A percentile compares a stretch with the other conserved stretches of the same genome.
Evolutionary conservation across 2,329 filamentous ascomycete genomes (phyloP).

Genomic region (Didymella arachidicola): DNA sequence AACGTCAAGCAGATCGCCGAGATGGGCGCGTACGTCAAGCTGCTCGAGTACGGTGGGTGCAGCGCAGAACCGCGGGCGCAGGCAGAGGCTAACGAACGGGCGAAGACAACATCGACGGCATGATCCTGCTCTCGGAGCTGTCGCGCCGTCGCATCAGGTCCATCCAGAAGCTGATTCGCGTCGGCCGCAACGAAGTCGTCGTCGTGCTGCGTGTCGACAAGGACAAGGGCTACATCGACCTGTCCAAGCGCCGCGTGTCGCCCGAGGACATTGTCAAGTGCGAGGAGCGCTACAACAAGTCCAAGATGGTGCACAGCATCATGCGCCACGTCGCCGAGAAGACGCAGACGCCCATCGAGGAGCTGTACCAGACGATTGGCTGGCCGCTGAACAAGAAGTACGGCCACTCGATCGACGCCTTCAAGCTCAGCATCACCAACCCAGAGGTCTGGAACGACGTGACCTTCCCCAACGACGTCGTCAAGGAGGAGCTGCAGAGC

Average conservation of each 20-base stretch:
- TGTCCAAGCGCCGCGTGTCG: slow-evolving; percentile 97
- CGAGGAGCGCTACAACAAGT: slow-evolving; percentile 99
- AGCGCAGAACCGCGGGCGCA: background rate
- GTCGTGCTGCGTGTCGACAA: slow-evolving; percentile 99
- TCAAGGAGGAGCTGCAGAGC: slow-evolving; percentile 86
- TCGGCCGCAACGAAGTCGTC: slow-evolving; percentile 97
- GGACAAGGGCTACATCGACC: slow-evolving; percentile 99
- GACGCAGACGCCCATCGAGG: slow-evolving; percentile 91
- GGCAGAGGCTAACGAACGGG: slow-evolving; percentile 20
- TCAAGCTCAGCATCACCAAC: slow-evolving; percentile 99
- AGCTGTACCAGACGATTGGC: slow-evolving; percentile 89
- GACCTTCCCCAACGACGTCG: slow-evolving; percentile 82
- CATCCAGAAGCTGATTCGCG: slow-evolving; percentile 98
- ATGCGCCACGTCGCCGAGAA: slow-evolving; percentile 99
- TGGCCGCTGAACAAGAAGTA: slow-evolving; percentile 99
- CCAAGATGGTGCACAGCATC: slow-evolving; percentile 98
- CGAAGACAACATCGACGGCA: slow-evolving; percentile 96
- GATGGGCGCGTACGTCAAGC: slow-evolving; percentile 99
- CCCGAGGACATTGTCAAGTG: slow-evolving; percentile 98
- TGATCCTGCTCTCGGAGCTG: slow-evolving; percentile 98
- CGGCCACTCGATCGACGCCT: slow-evolving; percentile 94
- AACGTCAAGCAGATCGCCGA: slow-evolving; percentile 99
- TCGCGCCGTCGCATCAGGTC: slow-evolving; percentile 97
- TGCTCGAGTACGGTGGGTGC: slow-evolving; percentile 79
- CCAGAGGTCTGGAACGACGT: slow-evolving; percentile 96